Base-by-base conservation (phyloP, 257 asterid species). In the Ilex asprella region DNA sequence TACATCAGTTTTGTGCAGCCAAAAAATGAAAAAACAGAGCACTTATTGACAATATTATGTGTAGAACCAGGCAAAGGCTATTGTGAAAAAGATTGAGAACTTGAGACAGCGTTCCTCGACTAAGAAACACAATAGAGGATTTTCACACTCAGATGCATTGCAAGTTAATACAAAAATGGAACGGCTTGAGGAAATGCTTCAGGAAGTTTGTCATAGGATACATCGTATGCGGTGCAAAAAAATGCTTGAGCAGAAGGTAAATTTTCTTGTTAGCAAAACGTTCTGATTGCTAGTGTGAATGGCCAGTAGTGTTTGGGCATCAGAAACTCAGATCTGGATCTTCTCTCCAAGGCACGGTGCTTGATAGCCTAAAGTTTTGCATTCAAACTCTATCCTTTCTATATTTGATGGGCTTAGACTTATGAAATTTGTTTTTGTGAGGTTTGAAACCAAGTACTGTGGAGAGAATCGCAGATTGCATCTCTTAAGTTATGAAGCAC, bases 171-270 rank as follows among this genome's bases (percentile, higher is more conserved):
- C 78, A 39, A 76, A 81, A 55, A 70, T 83, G n/a, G 88, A 82
- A 70, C 73, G 60, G 65, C 82, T 83, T 47, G 78, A 82, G 73
- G 84, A 77, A 65, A 68, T 52, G 58, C 89, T 89, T 73, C 83
- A 68, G 66, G 90, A 77, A 64, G 71, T 83, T 16, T 60, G 63
- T 46, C 61, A 57, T 67, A 84, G 68, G 70, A 83, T 92, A 76
- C 77, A 55, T 35, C 76, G 61, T 58, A 47, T 64, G 44, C 91
- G 79, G 76, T 69, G 78, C 66, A 79, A 78, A 75, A 78, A 73
- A 60, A 66, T 77, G 59, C 84, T 83, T 65, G 82, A 75, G 59
- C 76, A 81, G 64, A 89, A 86, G 96, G 99, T 88, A 71, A 57
- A 30, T 62, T 30, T 75, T 3, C 55, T 16, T n/a, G 32, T 55